These are phyloP conservation scores for Alternaria arborescens DNA, from an alignment of 2,329 filamentous ascomycete species.

Conservation along the genomic window DNA sequence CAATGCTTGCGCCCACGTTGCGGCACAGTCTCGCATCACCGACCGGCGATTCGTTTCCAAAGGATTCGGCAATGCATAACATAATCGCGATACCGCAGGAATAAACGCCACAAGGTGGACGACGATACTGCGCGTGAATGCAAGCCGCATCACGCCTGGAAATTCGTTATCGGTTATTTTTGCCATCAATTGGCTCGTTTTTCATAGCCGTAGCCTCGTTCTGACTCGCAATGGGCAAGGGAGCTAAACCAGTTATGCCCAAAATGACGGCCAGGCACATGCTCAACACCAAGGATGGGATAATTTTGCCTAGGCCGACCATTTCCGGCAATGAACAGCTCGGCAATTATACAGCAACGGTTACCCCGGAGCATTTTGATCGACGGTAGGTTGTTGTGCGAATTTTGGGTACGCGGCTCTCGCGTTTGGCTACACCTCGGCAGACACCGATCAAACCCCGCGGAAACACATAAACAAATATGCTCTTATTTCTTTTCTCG, in stretches of 20 bases:
- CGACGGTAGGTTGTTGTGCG: neutral
- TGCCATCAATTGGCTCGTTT: conserved; percentile 3
- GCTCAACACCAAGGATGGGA: neutral
- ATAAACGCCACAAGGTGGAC: neutral
- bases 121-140: neutral
- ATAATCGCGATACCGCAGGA: neutral
- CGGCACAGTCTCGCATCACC: neutral
- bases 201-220: neutral
- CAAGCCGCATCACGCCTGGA: neutral
- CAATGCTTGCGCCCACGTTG: conserved; percentile 3
- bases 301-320: neutral
- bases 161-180: neutral
- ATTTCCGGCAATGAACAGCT: neutral
- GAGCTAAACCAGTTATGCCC: neutral
- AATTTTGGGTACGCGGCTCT: neutral
- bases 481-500: neutral
- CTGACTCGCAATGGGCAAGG: conserved; percentile 6
- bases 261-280: conserved; percentile 1
- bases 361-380: conserved; percentile 4
- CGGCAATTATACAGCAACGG: neutral
- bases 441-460: neutral
- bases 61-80: conserved; percentile 1
- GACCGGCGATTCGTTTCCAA: neutral
- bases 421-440: neutral
- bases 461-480: neutral